phyloP scores from a whole-genome alignment of 352 stramenopile genomes.

The Pythium monospermum region DNA sequence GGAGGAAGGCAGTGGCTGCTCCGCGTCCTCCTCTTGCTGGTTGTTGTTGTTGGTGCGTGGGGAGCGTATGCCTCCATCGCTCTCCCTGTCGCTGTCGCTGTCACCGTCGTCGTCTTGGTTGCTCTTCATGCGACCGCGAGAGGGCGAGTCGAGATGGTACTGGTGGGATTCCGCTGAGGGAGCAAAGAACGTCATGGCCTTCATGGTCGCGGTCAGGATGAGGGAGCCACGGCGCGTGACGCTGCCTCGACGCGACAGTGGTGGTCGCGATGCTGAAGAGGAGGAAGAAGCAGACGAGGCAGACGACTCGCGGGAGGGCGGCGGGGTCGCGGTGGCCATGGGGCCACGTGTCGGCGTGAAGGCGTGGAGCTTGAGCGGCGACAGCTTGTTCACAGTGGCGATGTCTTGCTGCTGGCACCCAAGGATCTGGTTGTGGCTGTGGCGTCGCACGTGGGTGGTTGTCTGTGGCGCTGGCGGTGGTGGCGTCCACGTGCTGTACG shows the following conservation, averaged over 20 bases:
- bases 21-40: conserved; percentile 2
- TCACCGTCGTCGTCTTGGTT: conserved; percentile 18
- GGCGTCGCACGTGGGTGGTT: conserved; percentile 6
- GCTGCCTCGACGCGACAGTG: not conserved
- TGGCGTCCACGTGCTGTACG: not conserved
- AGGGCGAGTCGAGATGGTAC: not conserved
- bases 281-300: not conserved
- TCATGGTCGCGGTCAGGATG: conserved; percentile 16
- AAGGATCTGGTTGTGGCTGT: conserved; percentile 20
- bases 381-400: not conserved
- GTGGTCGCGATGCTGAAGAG: not conserved
- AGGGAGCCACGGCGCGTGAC: conserved; percentile 14
- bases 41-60: conserved; percentile 1
- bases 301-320: not conserved
- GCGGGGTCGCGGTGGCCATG: not conserved
- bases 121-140: conserved; percentile 3
- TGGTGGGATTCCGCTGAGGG: not conserved
- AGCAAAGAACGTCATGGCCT: conserved; percentile 10
- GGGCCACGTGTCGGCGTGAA: not conserved
- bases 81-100: not conserved
- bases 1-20: not conserved
- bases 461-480: not conserved
- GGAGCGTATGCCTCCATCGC: not conserved
- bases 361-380: not conserved
- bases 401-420: not conserved